phyloP scores from a whole-genome alignment of 805 yeast genomes.

The Ogataea trehalophila region DNA sequence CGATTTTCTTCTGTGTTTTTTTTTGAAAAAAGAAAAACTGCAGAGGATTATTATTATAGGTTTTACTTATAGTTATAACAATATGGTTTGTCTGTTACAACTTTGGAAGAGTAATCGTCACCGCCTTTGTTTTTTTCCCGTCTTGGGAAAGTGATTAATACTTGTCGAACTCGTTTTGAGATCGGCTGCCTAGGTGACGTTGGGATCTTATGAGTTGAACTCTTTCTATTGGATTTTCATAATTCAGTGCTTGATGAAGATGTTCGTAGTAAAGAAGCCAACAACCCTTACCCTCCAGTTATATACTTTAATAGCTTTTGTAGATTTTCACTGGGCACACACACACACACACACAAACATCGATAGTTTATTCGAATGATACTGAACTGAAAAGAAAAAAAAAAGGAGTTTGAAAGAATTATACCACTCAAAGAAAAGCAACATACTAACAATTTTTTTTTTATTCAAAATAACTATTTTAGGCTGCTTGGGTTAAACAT shows the following conservation, averaged over 20 bases:
- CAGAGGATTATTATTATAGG: slow-evolving; percentile 3
- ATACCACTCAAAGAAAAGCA: not conserved
- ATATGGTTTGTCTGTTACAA: slow-evolving; percentile 87
- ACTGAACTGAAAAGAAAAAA: not conserved
- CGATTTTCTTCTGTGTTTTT: slow-evolving; percentile 6
- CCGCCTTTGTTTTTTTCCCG: slow-evolving; percentile 48
- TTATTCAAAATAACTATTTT: slow-evolving; percentile 6
- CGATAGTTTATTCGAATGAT: not conserved
- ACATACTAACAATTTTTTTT: slow-evolving; percentile 9
- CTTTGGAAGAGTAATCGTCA: slow-evolving; percentile 82
- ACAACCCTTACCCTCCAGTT: slow-evolving; percentile 38
- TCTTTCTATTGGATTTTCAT: slow-evolving; percentile 28
- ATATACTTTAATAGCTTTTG: not conserved
- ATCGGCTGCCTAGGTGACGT: slow-evolving; percentile 31
- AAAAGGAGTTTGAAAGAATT: not conserved
- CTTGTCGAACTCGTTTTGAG: slow-evolving; percentile 39
- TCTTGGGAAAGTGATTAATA: slow-evolving; percentile 36
- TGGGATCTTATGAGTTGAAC: slow-evolving; percentile 85
- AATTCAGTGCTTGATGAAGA: slow-evolving; percentile 23
- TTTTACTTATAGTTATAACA: slow-evolving; percentile 24
- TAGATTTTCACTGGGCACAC: not conserved
- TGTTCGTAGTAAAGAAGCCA: slow-evolving; percentile 88
- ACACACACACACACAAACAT: not conserved
- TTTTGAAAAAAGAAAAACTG: not conserved
- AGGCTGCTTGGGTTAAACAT: slow-evolving; percentile 99